Conservation (phyloP, 306 rosid genomes). For the Adenanthera pavonina region DNA sequence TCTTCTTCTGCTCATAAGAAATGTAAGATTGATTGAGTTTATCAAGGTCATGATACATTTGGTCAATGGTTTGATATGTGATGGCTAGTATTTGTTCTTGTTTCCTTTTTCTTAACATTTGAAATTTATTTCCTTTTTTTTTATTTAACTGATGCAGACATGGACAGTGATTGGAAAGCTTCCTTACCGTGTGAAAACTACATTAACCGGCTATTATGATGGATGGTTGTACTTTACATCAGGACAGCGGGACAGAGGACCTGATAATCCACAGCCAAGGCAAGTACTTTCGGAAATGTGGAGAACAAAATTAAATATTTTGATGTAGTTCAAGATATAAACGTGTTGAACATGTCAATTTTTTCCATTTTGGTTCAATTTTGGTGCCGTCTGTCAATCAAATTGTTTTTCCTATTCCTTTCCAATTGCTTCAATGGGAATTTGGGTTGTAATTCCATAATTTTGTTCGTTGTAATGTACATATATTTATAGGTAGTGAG, state of each 20-base stretch:
- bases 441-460: constrained; percentile 6
- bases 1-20: constrained; percentile 22
- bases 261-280: constrained; percentile 87
- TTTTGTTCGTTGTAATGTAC: constrained; percentile 18
- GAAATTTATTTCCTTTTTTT: not conserved
- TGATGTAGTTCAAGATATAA: constrained; percentile 25
- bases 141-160: constrained; percentile 48
- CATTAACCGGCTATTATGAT: constrained; percentile 78
- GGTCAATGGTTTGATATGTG: constrained; percentile 6
- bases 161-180: constrained; percentile 97
- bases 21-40: not conserved
- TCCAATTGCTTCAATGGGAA: constrained; percentile 12
- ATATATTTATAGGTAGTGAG: not conserved
- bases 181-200: constrained; percentile 84
- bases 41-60: not conserved
- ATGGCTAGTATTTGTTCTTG: not conserved
- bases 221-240: constrained; percentile 93
- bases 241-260: constrained; percentile 92
- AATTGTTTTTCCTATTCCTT: constrained; percentile 13
- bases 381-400: not conserved
- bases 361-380: constrained; percentile 7
- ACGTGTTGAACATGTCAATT: not conserved
- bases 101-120: not conserved
- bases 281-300: constrained; percentile 72
- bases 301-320: constrained; percentile 71